Evolutionary conservation across 2,329 filamentous ascomycete species (phyloP), one percentile per base, ranked within the genome.

Genomic region (Beauveria scarabaeidicola): DNA sequence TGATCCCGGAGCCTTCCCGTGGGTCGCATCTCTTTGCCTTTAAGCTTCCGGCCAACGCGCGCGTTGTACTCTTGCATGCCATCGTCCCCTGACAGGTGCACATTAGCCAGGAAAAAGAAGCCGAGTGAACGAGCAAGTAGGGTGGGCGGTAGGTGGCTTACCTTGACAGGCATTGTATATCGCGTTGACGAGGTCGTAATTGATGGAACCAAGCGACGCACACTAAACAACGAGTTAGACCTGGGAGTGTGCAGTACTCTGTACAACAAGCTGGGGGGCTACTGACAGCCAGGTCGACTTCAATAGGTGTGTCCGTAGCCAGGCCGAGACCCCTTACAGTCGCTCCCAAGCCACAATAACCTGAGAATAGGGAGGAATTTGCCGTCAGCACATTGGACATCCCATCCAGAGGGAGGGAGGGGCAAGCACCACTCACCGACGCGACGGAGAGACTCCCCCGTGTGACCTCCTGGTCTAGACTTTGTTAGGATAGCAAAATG

Each of bases 151-250:
- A 61, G 64, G 57, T 64, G 25, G 64, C 69, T 58, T 70, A 82
- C 81, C 81, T 74, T 81, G 77, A 66, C 80, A 80, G 44, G 81
- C 79, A 62, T 77, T 74, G 66, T 83, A 83, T 19, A 85, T 72
- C 10, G 77, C 75, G 57, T 71, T 72, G 29, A 97, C 72, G 61
- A 95, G 84, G 7, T 83, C 80, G 46, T 82, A 77, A 57, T 85
- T 91, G 46, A 97, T 69, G 9, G 84, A 84, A 19, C 93, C 94
- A 5, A 97, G 74, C 0, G 93, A 97, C 0, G 93, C 90, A 25
- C 89, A 83, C 86, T 88, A 63, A 46, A 52, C 48, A 46, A 15
- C 23, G 36, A 15, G 38, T 61, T 19, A 44, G 36, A 46, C 23
- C 41, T 38, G 48, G 47, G 57, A 60, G 44, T 52, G 48, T 10